Percentiles rank a stretch among this genome's conserved stretches.
phyloP scores from a whole-genome alignment of 768 basidiomycete species.

The Cystoderma amianthinum region DNA sequence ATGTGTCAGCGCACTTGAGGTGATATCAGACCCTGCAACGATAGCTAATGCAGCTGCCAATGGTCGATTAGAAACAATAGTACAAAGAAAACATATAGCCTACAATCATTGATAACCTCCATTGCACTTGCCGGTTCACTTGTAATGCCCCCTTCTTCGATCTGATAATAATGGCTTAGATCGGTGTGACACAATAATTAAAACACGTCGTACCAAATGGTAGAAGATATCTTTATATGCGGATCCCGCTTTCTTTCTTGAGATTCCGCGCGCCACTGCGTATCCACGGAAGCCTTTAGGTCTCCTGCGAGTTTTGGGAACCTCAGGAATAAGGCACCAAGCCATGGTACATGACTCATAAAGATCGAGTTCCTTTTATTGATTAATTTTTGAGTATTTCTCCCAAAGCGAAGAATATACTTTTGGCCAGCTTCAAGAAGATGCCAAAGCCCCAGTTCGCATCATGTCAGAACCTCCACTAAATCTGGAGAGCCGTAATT shows the following conservation, averaged over 20 bases:
- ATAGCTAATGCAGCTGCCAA: conserved; percentile 25
- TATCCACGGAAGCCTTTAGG: conserved; percentile 33
- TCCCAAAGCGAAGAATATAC: conserved; percentile 19
- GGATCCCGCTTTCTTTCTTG: conserved; percentile 29
- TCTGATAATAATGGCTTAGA: conserved; percentile 12
- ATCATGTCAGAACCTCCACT: conserved; percentile 17
- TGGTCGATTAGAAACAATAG: no score
- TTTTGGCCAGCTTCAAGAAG: conserved; percentile 34
- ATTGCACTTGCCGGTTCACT: conserved; percentile 19
- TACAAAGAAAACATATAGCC: no score
- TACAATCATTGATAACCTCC: conserved; percentile 32
- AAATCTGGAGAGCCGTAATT: neutral
- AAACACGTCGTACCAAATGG: conserved; percentile 22
- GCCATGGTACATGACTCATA: conserved; percentile 40
- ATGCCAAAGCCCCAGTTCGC: conserved; percentile 33
- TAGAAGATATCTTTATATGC: conserved; percentile 30
- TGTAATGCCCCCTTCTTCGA: conserved; percentile 31
- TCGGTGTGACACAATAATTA: no score
- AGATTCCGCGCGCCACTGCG: conserved; percentile 26
- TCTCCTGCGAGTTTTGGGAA: conserved; percentile 27
- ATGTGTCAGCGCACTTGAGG: conserved; percentile 23
- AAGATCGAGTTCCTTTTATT: conserved; percentile 29
- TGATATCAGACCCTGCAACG: conserved; percentile 36
- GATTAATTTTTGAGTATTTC: no score
- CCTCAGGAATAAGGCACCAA: conserved; percentile 28